A percentile compares a stretch with the other conserved stretches of the same genome.
These are phyloP conservation scores for Neonectria hederae DNA, from an alignment of 2,329 filamentous ascomycete genomes.

Conservation along the genomic window DNA sequence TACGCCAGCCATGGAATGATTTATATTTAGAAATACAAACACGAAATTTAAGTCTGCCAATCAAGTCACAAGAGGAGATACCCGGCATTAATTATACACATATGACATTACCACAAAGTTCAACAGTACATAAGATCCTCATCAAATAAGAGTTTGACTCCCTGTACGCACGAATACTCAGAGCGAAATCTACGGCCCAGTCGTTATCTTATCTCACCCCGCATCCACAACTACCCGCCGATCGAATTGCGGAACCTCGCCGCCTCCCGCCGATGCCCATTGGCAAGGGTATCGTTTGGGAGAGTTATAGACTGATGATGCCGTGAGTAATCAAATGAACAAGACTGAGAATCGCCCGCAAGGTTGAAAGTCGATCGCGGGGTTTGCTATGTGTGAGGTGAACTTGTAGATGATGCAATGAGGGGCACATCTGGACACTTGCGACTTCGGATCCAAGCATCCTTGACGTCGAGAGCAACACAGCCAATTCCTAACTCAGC, in stretches of 20 bases:
- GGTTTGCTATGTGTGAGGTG: not conserved
- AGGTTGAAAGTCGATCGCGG: not conserved
- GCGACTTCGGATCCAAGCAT: too few relatives aligned
- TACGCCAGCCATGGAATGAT: too few relatives aligned
- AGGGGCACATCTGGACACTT: not conserved
- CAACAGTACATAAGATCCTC: not conserved
- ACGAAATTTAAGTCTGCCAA: not conserved
- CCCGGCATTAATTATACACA: too few relatives aligned
- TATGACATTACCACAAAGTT: too few relatives aligned
- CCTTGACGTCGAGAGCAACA: not conserved
- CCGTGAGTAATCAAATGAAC: not conserved
- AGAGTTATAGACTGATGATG: not conserved
- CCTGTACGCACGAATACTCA: not conserved
- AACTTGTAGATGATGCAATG: not conserved
- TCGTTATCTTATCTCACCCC: conserved; percentile 3
- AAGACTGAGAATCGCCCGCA: not conserved
- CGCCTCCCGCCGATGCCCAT: not conserved
- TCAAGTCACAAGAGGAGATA: not conserved
- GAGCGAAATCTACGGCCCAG: not conserved
- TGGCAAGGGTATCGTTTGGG: too few relatives aligned
- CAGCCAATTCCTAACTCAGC: not conserved
- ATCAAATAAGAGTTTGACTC: not conserved
- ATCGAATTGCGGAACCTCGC: not conserved
- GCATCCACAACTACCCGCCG: not conserved
- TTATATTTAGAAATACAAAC: not conserved